phyloP scores from a whole-genome alignment of 164 flowering plant genomes.

The Buxus sempervirens region DNA sequence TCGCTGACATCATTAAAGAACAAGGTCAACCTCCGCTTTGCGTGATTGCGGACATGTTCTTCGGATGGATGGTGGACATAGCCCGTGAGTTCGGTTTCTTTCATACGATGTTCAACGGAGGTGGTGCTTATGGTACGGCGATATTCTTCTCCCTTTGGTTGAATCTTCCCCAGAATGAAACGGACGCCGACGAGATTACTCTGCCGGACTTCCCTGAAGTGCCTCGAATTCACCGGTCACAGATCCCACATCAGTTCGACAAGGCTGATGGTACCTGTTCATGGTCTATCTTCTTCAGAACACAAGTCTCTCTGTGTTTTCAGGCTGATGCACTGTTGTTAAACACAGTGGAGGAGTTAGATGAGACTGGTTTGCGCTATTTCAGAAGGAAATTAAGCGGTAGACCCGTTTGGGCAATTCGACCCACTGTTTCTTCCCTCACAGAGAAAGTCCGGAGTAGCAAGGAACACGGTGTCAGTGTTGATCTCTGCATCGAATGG shows the following conservation, averaged over 20 bases:
- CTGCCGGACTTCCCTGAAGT: constrained; percentile 13
- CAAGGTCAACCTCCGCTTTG: constrained; percentile 1
- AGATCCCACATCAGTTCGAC: background rate
- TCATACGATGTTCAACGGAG: constrained; percentile 12
- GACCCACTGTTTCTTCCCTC: background rate
- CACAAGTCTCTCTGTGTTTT: background rate
- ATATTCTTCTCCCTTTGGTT: constrained; percentile 14
- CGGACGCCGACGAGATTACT: constrained; percentile 9
- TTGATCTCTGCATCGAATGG: constrained; percentile 6
- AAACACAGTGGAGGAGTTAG: constrained; percentile 10
- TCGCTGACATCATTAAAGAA: background rate
- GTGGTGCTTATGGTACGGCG: constrained; percentile 21
- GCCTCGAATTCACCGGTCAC: constrained; percentile 1
- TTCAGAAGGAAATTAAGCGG: constrained; percentile 8
- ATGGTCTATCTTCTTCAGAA: background rate
- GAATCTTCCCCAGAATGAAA: constrained; percentile 15
- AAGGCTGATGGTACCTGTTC: constrained; percentile 2
- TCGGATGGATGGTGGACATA: constrained; percentile 23
- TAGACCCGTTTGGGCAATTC: constrained; percentile 7
- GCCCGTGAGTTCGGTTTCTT: constrained; percentile 14
- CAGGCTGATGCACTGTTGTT: constrained; percentile 1
- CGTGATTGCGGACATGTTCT: constrained; percentile 16
- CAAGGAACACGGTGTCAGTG: constrained; percentile 6
- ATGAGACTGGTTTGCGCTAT: constrained; percentile 3
- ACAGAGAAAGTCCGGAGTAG: background rate